phyloP scores from a whole-genome alignment of 371 early-diverging fungal genomes.

The Rhizopus stolonifer region DNA sequence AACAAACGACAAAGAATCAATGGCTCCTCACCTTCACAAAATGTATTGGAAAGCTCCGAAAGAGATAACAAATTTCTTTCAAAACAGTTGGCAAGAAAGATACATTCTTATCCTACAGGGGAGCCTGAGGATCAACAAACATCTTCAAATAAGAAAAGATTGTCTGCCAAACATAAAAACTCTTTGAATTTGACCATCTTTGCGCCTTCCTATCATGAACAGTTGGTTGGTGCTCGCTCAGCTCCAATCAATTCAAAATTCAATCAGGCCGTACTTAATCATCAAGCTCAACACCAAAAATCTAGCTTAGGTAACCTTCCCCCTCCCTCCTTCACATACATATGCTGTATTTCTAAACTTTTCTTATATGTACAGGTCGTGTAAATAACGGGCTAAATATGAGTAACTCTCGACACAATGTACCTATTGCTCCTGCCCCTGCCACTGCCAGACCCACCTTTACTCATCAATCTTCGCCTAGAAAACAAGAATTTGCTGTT shows the following conservation, averaged over 20 bases:
- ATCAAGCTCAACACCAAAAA: constrained; percentile 10
- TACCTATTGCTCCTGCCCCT: constrained; percentile 10
- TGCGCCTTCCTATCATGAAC: constrained; percentile 60
- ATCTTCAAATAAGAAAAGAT: constrained; percentile 23
- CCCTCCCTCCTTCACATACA: neutral
- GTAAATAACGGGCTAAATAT: neutral
- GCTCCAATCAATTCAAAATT: constrained; percentile 57
- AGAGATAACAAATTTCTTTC: constrained; percentile 10
- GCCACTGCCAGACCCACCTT: constrained; percentile 12
- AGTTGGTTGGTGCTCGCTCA: constrained; percentile 51
- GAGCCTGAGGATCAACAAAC: neutral
- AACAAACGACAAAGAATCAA: constrained; percentile 3
- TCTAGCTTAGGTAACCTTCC: neutral
- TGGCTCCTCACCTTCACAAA: neutral
- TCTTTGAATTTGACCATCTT: constrained; percentile 58
- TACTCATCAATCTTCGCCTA: constrained; percentile 27
- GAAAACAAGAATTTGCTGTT: constrained; percentile 46
- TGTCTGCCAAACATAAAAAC: constrained; percentile 42
- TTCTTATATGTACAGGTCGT: neutral
- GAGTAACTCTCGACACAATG: constrained; percentile 2
- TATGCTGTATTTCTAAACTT: no score
- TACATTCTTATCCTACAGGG: constrained; percentile 16
- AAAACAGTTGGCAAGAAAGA: constrained; percentile 13
- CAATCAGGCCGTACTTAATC: constrained; percentile 14
- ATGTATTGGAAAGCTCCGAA: constrained; percentile 1